These are phyloP conservation scores for Ophiobolus disseminans DNA, from an alignment of 2,329 filamentous ascomycete genomes.

Conservation along the genomic window DNA sequence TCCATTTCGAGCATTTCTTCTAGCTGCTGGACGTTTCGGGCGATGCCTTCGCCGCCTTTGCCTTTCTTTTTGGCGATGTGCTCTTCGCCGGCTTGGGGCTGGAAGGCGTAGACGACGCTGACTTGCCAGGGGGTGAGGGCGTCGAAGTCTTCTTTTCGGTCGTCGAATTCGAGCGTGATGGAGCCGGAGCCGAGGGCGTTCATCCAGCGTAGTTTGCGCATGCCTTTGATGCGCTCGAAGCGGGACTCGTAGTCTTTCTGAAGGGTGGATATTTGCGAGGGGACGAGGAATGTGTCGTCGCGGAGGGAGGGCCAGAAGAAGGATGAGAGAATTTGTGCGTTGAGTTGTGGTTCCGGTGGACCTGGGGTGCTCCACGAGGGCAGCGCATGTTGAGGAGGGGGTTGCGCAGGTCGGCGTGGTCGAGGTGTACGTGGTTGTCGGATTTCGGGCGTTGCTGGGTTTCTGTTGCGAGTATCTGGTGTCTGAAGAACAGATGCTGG, in stretches of 20 bases:
- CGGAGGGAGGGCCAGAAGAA: slow-evolving; percentile 91
- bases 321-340: slow-evolving; percentile 86
- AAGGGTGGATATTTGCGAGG: slow-evolving; percentile 62
- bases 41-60: slow-evolving; percentile 37
- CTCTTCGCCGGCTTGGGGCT: slow-evolving; percentile 54
- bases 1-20: slow-evolving; percentile 71
- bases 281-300: slow-evolving; percentile 71
- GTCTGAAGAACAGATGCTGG: slow-evolving; percentile 18
- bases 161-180: slow-evolving; percentile 82
- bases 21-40: slow-evolving; percentile 55
- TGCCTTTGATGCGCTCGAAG: slow-evolving; percentile 81
- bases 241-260: slow-evolving; percentile 75
- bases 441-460: slow-evolving; percentile 29
- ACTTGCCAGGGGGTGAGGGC: slow-evolving; percentile 87
- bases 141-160: slow-evolving; percentile 75
- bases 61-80: slow-evolving; percentile 17
- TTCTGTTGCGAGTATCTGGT: slow-evolving; percentile 23
- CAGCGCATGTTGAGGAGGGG: slow-evolving; percentile 15
- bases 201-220: slow-evolving; percentile 87
- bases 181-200: slow-evolving; percentile 80
- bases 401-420: slow-evolving; percentile 27
- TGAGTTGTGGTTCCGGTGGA: slow-evolving; percentile 58
- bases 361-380: slow-evolving; percentile 19
- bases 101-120: slow-evolving; percentile 84
- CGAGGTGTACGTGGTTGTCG: slow-evolving; percentile 32